A percentile compares a stretch with the other conserved stretches of the same genome.
These are phyloP conservation scores for Cutaneotrichosporon sp. DNA, from an alignment of 1,284 basidiomycete species.

Conservation along the genomic window DNA sequence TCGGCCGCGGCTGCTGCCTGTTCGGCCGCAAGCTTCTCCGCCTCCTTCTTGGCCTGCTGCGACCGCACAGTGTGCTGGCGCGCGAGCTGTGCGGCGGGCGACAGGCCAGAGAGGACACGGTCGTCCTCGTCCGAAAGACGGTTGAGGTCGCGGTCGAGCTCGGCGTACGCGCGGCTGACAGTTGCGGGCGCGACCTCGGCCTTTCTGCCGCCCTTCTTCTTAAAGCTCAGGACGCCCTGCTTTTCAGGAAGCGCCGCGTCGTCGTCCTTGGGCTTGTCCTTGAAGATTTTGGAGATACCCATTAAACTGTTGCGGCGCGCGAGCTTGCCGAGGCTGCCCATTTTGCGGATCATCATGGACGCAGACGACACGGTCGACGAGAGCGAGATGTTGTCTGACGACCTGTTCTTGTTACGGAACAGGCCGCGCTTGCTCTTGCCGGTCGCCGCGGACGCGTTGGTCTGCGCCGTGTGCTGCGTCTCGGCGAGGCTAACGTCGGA, in stretches of 20 bases:
- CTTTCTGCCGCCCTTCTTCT: conserved; percentile 46
- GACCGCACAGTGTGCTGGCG: conserved; percentile 68
- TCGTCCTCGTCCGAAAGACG: conserved; percentile 51
- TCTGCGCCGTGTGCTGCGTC: conserved; percentile 39
- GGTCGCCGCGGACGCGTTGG: conserved; percentile 14
- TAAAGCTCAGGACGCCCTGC: conserved; percentile 40
- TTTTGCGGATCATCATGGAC: conserved; percentile 94
- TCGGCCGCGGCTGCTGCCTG: neutral
- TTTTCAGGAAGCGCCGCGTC: conserved; percentile 49
- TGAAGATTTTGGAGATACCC: conserved; percentile 90
- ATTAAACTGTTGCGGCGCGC: conserved; percentile 79
- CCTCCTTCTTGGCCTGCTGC: conserved; percentile 55
- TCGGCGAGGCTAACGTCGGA: conserved; percentile 39
- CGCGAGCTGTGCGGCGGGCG: conserved; percentile 86
- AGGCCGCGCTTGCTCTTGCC: conserved; percentile 37
- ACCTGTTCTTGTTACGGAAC: conserved; percentile 89
- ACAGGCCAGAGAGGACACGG: conserved; percentile 66
- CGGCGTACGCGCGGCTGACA: conserved; percentile 77
- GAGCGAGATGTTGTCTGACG: conserved; percentile 95
- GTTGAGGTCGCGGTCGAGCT: conserved; percentile 80
- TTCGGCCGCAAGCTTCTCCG: conserved; percentile 1
- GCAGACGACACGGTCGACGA: conserved; percentile 95
- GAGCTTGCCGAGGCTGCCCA: conserved; percentile 88
- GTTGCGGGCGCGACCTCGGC: conserved; percentile 62
- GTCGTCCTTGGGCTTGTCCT: conserved; percentile 70